phyloP scores from a whole-genome alignment of 2,329 filamentous ascomycete species.

The Trichophyton simii region DNA sequence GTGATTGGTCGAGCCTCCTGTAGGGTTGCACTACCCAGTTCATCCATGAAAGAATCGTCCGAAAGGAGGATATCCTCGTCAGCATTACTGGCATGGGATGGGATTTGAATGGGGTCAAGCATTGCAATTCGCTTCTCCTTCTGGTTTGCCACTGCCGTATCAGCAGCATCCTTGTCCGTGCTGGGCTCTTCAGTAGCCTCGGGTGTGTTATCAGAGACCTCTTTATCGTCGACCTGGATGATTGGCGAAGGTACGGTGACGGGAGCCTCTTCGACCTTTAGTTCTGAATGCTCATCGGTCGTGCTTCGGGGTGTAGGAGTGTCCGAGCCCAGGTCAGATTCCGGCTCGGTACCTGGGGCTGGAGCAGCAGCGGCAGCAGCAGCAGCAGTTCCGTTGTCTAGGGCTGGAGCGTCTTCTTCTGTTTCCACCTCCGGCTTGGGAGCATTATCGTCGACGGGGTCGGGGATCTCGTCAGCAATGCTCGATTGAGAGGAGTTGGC shows the following conservation, averaged over 20 bases:
- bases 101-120: conserved; percentile 42
- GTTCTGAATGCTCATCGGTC: background rate
- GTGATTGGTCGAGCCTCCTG: conserved; percentile 71
- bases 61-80: conserved; percentile 33
- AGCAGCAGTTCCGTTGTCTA: background rate
- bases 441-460: background rate
- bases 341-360: background rate
- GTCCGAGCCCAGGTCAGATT: conserved; percentile 4
- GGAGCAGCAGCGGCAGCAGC: background rate
- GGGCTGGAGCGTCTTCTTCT: background rate
- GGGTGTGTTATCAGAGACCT: background rate
- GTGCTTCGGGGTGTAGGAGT: conserved; percentile 10
- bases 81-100: conserved; percentile 26
- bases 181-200: background rate
- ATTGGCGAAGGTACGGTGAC: background rate
- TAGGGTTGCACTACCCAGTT: conserved; percentile 67
- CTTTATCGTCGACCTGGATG: background rate
- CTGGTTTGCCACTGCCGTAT: background rate
- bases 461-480: background rate
- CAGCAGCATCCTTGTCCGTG: background rate
- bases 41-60: conserved; percentile 73
- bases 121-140: conserved; percentile 13
- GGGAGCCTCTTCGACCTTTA: background rate
- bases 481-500: conserved; percentile 4
- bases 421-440: background rate